phyloP scores from a whole-genome alignment of 2,329 filamentous ascomycete species.

The Exophiala oligosperma region DNA sequence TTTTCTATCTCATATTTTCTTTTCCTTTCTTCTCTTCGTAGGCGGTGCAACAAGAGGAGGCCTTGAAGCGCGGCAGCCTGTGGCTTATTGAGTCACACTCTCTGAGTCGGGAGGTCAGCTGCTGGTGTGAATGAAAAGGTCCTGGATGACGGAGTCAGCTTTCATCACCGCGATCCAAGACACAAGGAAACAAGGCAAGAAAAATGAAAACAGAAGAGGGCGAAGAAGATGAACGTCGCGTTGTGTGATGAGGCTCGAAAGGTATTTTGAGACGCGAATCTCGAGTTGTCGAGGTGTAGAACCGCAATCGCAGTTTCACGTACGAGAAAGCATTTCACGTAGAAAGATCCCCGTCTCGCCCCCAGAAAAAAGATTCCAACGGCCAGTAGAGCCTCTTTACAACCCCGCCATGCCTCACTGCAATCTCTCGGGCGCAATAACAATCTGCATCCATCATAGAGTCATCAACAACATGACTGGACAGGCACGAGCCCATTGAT shows the following conservation, averaged over 20 bases:
- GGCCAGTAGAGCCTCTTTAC: background rate
- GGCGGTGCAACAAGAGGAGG: slow-evolving; percentile 1
- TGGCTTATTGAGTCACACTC: background rate
- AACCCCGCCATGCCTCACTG: background rate
- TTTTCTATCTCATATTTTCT: slow-evolving; percentile 9
- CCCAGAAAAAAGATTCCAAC: background rate
- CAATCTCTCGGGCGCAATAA: background rate
- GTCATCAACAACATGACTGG: slow-evolving; percentile 1
- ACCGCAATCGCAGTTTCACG: background rate
- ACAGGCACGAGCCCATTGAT: slow-evolving; percentile 6
- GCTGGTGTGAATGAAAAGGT: background rate
- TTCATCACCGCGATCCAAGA: background rate
- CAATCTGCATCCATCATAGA: background rate
- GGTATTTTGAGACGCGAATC: background rate
- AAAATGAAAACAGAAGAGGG: background rate
- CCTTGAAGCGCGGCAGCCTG: background rate
- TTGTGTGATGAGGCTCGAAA: background rate
- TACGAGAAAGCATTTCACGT: too few species aligned
- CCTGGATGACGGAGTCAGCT: background rate
- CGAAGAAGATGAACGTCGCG: background rate
- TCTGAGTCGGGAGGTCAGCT: slow-evolving; percentile 1
- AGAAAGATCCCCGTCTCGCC: background rate
- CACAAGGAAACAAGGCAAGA: slow-evolving; percentile 2
- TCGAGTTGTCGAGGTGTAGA: too few species aligned
- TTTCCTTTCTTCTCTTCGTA: background rate